Base-by-base conservation (phyloP, 2,329 filamentous ascomycete genomes). In the Aschersonia sp. region DNA sequence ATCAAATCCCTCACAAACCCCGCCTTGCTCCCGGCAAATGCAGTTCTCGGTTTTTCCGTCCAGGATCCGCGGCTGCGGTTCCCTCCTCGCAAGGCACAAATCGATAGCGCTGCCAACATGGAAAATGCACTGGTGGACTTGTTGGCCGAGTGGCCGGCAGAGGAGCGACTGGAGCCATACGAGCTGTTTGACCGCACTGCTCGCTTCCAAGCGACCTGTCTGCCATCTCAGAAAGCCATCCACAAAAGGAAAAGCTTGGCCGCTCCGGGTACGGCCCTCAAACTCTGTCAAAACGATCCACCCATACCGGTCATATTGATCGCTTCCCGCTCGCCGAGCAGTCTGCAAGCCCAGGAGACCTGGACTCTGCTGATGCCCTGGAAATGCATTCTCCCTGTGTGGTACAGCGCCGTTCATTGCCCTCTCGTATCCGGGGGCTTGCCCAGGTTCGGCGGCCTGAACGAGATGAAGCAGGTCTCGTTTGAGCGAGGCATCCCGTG, bases 341-440 rank as follows among this genome's bases (percentile, higher is more conserved):
- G 66, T 39, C 67, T 63, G 9, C 74, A 73, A 44, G 67, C 70
- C 1, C 79, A 83, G 44, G 83, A 83, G 0, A 81, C 73, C 0
- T 97, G 88, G 87, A 92, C 82, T 0, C 61, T 97, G 1, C 70
- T 97, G 30, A 73, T 92, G 4, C 92, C 92, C 0, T 95, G 90
- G 87, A 88, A 86, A 59, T 95, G 86, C 56, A 83, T 97, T 37
- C 70, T 79, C 37, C 79, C 87, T 0, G 71, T 95, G 32, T 98
- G 92, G 92, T 83, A 90, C 56, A 81, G 79, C 44, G 66, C 97
- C 11, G 83, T 94, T 66, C 87, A 87, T 58, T 87, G 82, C 50
- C 86, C 87, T 0, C 71, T 94, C 1, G 84, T 81, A 0, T 84
- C 81, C 1, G 88, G 88, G 6, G 82, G 83, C 0, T 94, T 87